Base-by-base conservation (phyloP, 306 rosid genomes). In the Fragaria ananassa region DNA sequence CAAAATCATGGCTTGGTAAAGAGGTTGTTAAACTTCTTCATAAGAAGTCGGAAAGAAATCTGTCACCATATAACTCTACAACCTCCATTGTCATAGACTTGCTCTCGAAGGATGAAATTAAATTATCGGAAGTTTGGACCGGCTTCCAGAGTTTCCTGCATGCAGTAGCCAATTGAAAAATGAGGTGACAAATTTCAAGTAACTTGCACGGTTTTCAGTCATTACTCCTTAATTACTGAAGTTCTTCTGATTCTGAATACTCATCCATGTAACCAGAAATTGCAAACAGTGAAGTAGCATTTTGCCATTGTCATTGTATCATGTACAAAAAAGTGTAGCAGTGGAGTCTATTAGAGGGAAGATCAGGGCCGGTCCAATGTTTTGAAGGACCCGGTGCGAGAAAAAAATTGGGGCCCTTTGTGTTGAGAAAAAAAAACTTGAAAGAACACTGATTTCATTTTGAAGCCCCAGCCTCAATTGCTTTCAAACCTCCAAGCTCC, bases 1-100 rank as follows among this genome's bases (percentile, higher is more conserved):
- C 66, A 77, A 71, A 85, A 74, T 58, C 66, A 80, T 73, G 72
- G 79, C 75, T 69, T 53, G 13, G 63, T 49, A 8, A 80, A 81
- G 76, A 81, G 76, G 86, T 83, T 63, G 82, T 84, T 60, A 81
- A 86, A 76, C 82, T 83, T 88, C 83, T 89, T 56, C 87, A 83
- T 66, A 76, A 79, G 65, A 84, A 79, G 86, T 68, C 31, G 0
- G 47, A 71, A 83, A 83, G 64, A 78, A 76, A 76, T 41, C 34
- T 86, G 76, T 75, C 70, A 60, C 87, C 90, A 13, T 80, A 86
- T 70, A 58, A 45, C 72, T 63, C 68, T 45, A 83, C 80, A 71
- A 29, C 54, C 56, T 41, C 84, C 75, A 58, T 83, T 41, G 83
- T 86, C 11, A 35, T 84, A 74, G 82, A 78, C 71, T 66, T 83